Evolutionary conservation across 2,329 filamentous ascomycete species (phyloP), one percentile per base, ranked within the genome.

Genomic region (Talaromyces sp.): DNA sequence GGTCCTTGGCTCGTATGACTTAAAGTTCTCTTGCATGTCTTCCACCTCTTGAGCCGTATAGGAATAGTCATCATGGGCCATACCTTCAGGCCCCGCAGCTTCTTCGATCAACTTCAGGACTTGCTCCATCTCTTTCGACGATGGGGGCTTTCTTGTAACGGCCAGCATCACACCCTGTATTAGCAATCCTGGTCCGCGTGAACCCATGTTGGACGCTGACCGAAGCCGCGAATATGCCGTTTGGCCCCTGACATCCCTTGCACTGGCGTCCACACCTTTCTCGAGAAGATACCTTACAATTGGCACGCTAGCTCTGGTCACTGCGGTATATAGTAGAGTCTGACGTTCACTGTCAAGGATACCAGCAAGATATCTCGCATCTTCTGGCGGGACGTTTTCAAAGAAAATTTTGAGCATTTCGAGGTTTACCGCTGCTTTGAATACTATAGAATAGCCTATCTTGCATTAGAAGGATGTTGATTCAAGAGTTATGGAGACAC

Each of bases 1-100:
- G 56, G 35, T 58, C n/a, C 27, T 13, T n/a, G 56, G 56, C 14
- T 27, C 35, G 7, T 58, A 41, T 16, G 56, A n/a, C 35, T 43
- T 58, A 35, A 58, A 58, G 35, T 43, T 43, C 24, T 39, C 11
- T 58, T 58, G 37, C 35, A 58, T 39, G 4, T 58, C 56, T 58
- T 58, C 56, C 27, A 58, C 56, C 24, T 58, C 37, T 43, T 39
- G 56, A 24, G 56, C 37, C 16, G 56, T 41, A 58, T 43, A 58
- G 13, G 35, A 31, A 43, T 58, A 58, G 37, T 58, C 56, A 43
- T 43, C 56, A 16, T 19, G 13, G 9, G 56, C 56, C 56, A 35
- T 58, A 13, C 13, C 56, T 3, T 58, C 56, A 1, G 35, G 19
- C 2, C 56, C 56, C 9, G 35, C 56, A 6, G 56, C 10, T 58